Conservation (phyloP, 768 basidiomycete species). For the Trametes cingulata region DNA sequence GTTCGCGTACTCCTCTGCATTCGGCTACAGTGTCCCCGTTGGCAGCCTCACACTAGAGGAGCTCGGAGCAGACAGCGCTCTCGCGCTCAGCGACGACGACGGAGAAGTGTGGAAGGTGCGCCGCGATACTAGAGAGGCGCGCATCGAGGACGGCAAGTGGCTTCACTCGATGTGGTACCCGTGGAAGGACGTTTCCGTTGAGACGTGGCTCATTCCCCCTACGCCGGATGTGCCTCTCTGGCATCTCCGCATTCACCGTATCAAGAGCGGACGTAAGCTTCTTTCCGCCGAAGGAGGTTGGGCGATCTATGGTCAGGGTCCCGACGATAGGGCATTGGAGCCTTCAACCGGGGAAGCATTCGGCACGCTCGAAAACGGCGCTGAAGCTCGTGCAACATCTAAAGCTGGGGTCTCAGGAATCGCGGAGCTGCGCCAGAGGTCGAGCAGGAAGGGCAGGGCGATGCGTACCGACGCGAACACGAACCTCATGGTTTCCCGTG, state of each 20-base stretch:
- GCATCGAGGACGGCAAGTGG: conserved; percentile 52
- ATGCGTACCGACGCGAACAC: conserved; percentile 72
- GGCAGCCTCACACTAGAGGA: conserved; percentile 65
- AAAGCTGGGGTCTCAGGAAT: conserved; percentile 65
- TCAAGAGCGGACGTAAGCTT: conserved; percentile 52
- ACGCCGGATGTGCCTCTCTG: conserved; percentile 55
- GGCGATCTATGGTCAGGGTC: conserved; percentile 67
- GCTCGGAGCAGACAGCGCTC: conserved; percentile 66
- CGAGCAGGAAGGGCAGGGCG: conserved; percentile 41
- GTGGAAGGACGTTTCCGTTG: conserved; percentile 70
- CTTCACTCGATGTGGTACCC: conserved; percentile 74
- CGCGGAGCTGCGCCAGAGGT: conserved; percentile 44
- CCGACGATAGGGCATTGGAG: conserved; percentile 59
- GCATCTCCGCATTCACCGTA: conserved; percentile 70
- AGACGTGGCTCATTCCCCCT: conserved; percentile 76
- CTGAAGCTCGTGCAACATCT: conserved; percentile 54
- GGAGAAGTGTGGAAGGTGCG: conserved; percentile 76
- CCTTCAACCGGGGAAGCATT: conserved; percentile 41
- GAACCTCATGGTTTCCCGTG: conserved; percentile 65
- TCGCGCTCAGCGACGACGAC: conserved; percentile 68
- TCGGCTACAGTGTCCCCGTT: conserved; percentile 75
- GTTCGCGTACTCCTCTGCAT: conserved; percentile 73
- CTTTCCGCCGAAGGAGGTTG: conserved; percentile 69
- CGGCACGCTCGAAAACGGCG: conserved; percentile 50
- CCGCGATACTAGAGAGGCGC: conserved; percentile 60